Evolutionary conservation across 768 basidiomycete species (phyloP), one percentile per base, ranked within the genome.

Genomic region (Gloeopeniophorella convolvens): DNA sequence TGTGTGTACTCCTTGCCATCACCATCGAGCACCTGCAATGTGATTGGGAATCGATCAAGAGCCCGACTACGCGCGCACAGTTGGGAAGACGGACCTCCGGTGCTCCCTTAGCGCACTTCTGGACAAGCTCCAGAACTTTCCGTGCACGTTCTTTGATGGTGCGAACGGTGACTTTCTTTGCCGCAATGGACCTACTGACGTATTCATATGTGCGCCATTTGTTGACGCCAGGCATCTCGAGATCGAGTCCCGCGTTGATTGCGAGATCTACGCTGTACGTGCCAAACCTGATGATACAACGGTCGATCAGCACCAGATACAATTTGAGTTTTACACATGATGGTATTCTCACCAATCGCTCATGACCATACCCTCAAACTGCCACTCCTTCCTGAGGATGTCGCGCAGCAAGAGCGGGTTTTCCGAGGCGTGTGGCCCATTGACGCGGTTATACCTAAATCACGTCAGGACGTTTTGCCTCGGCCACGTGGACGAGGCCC

Each of bases 181-280:
- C 73, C 5, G 63, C 59, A 41, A 86, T 74, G 53, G 74, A 77
- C 21, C 83, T 73, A 55, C 77, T 78, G 58, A 87, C 75, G 28
- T 80, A 72, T 51, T 83, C 80, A n/a, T 82, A 71, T 0, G 77
- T 78, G 6, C 86, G 75, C 86, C 85, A 87, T 56, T 87, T 85
- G 65, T 82, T 82, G 12, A 68, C 67, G 2, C 87, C 86, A 0
- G 85, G 85, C 84, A 87, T 88, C 62, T 88, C 85, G 31, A 90
- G 74, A 60, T 89, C 83, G 20, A 89, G 69, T 2, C 86, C 86
- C n/a, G 85, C 84, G 51, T 88, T 89, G 53, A 86, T 68, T 21
- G 72, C 67, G 20, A 73, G 69, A 55, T 80, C 79, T 27, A 86
- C 69, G 45, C 79, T 77, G 68, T 89, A 89, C 2, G 76, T 67